Evolutionary conservation across 352 stramenopile species (phyloP).

Genomic region (Elongisporangium senticosum): DNA sequence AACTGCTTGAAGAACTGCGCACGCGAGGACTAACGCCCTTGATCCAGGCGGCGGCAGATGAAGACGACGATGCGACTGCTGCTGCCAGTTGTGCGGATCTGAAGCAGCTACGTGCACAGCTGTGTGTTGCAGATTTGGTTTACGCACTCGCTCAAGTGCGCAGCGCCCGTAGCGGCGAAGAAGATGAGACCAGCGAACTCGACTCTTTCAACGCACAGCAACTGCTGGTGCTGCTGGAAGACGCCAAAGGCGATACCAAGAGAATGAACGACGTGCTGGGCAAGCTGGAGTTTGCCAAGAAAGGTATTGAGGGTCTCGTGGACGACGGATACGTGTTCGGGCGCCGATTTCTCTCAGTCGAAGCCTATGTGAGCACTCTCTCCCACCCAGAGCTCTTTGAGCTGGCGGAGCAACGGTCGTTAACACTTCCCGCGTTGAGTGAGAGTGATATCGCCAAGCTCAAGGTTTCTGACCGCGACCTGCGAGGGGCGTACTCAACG

Average conservation of each 20-base stretch:
- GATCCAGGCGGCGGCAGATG: not conserved
- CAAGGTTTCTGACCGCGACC: slow-evolving; percentile 43
- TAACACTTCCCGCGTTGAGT: slow-evolving; percentile 25
- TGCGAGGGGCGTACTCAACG: slow-evolving; percentile 29
- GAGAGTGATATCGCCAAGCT: slow-evolving; percentile 28
- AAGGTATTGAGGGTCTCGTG: slow-evolving; percentile 27
- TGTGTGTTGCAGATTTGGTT: slow-evolving; percentile 37
- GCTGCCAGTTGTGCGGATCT: slow-evolving; percentile 2
- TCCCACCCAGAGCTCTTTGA: slow-evolving; percentile 34
- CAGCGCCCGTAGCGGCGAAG: slow-evolving; percentile 3
- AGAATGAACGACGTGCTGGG: slow-evolving; percentile 8
- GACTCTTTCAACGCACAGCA: not conserved
- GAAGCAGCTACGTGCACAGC: slow-evolving; percentile 31
- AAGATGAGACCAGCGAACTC: not conserved
- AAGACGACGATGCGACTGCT: not conserved
- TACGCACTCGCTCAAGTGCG: slow-evolving; percentile 13
- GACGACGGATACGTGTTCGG: slow-evolving; percentile 67
- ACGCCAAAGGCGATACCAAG: slow-evolving; percentile 1
- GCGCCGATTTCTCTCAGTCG: slow-evolving; percentile 46
- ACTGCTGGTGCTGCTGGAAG: slow-evolving; percentile 5
- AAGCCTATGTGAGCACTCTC: slow-evolving; percentile 47
- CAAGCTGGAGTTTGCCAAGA: slow-evolving; percentile 33
- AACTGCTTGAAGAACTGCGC: slow-evolving; percentile 26
- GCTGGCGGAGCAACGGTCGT: slow-evolving; percentile 15
- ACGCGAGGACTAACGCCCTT: slow-evolving; percentile 33